Base-by-base conservation (phyloP, 148 eudicot species). In the Vaccinium corymbosum region DNA sequence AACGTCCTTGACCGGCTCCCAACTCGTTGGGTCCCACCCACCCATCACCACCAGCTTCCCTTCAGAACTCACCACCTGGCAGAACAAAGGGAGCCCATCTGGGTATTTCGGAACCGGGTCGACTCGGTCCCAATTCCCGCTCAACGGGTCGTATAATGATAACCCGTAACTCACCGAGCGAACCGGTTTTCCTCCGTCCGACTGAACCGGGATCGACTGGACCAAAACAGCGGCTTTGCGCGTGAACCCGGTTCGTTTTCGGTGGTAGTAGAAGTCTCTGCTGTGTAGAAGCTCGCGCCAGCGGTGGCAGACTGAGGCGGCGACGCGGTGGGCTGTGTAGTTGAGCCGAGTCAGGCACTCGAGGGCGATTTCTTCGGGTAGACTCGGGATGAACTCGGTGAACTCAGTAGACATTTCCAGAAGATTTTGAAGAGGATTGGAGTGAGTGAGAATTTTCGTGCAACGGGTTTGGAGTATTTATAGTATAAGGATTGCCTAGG, bases 21-120 rank as follows among this genome's bases (percentile, higher is more conserved):
- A 94, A 35, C 83, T 93, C 52, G 53, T 83, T 48, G 95, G 95
- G 82, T 91, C 85, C 98, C 94, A 93, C 78, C 98, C 98, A 0
- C 98, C 98, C 92, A 94, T 87, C 5, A 90, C 50, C 2, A 93
- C 85, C 0, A 93, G 88, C 85, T 90, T 93, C 68, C 98, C 94
- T 59, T 94, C 95, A 15, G 91, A 85, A 78, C 94, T 88, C 6
- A 85, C 87, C 32, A 94, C 88, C 38, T 94, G 94, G 57, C 98
- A 93, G 87, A 92, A 92, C 79, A 94, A 19, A 3, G 95, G 98
- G 77, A 93, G 86, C 64, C 94, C 89, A 38, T 89, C 87, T 5
- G 92, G 92, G 86, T 87, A 93, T 78, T 86, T 88, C 1, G 92
- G 93, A 20, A 89, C 46, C 83, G 93, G 89, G 22, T 91, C 91